A percentile compares a stretch with the other conserved stretches of the same genome.
Evolutionary conservation across 805 yeast species (phyloP).

Genomic region (Candida lessepsii): DNA sequence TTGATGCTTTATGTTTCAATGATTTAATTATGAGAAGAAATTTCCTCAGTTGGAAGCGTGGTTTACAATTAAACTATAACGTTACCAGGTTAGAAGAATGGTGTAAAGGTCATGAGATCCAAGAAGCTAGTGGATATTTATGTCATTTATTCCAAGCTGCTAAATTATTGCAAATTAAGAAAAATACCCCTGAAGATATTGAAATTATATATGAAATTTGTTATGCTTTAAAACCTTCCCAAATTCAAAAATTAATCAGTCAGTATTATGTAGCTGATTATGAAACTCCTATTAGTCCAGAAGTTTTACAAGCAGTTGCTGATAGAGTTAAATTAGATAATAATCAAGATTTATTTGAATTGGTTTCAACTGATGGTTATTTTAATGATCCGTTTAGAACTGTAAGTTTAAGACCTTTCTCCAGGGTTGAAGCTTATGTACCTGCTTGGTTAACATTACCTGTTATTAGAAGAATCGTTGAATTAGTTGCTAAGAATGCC

Average conservation of each 20-base stretch:
- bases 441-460: constrained; percentile 95
- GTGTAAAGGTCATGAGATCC: constrained; percentile 92
- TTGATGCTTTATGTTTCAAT: constrained; percentile 92
- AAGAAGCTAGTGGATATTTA: constrained; percentile 80
- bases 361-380: constrained; percentile 67
- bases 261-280: constrained; percentile 92
- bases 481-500: constrained; percentile 81
- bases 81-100: constrained; percentile 96
- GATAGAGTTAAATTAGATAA: constrained; percentile 61
- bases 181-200: constrained; percentile 84
- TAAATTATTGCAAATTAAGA: constrained; percentile 86
- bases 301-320: constrained; percentile 77
- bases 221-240: constrained; percentile 90
- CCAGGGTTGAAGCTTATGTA: constrained; percentile 83
- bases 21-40: constrained; percentile 92
- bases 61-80: constrained; percentile 92
- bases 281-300: constrained; percentile 86
- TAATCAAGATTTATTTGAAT: constrained; percentile 65
- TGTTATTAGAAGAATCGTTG: constrained; percentile 81
- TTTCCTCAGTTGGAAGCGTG: constrained; percentile 96
- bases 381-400: constrained; percentile 82
- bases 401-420: constrained; percentile 72
- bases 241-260: constrained; percentile 86
- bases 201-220: constrained; percentile 93
- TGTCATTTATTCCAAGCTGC: constrained; percentile 90